A percentile compares a stretch with the other conserved stretches of the same genome.
phyloP scores from a whole-genome alignment of 192 early-diverging fungal genomes.

The Tieghemiomyces parasiticus region DNA sequence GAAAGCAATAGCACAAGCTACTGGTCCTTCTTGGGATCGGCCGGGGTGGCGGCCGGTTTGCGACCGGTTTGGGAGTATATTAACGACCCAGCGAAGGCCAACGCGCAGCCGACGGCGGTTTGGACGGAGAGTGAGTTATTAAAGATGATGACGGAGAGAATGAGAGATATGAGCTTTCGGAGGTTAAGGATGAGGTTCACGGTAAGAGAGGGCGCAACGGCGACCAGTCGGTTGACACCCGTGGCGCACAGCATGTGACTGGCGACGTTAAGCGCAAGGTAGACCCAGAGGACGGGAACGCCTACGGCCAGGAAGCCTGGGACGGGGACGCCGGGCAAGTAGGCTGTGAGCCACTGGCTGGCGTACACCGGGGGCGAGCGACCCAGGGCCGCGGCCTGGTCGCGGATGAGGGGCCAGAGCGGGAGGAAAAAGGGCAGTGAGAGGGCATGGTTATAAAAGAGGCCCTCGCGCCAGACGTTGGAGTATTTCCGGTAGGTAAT shows the following conservation, averaged over 20 bases:
- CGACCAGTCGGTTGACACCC: slow-evolving; percentile 68
- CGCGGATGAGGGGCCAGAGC: slow-evolving; percentile 48
- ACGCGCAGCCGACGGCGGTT: slow-evolving; percentile 45
- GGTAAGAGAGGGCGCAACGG: slow-evolving; percentile 63
- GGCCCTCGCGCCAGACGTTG: slow-evolving; percentile 71
- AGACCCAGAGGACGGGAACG: slow-evolving; percentile 59
- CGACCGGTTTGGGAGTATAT: slow-evolving; percentile 38
- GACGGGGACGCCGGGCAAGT: slow-evolving; percentile 1
- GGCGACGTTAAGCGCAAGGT: slow-evolving; percentile 47
- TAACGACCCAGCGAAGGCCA: slow-evolving; percentile 68
- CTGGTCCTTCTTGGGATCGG: background rate
- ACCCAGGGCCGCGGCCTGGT: slow-evolving; percentile 38
- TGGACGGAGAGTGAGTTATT: slow-evolving; percentile 52
- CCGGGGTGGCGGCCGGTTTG: background rate
- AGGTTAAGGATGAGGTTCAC: slow-evolving; percentile 76
- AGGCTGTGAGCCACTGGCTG: too few relatives aligned
- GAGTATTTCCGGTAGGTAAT: slow-evolving; percentile 59
- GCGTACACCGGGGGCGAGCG: slow-evolving; percentile 28
- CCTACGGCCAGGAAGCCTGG: slow-evolving; percentile 8
- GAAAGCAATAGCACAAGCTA: too few relatives aligned
- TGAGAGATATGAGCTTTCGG: slow-evolving; percentile 68
- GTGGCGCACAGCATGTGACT: slow-evolving; percentile 86
- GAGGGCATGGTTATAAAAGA: slow-evolving; percentile 78
- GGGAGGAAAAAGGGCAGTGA: slow-evolving; percentile 68
- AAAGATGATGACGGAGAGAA: slow-evolving; percentile 68